A percentile compares a stretch with the other conserved stretches of the same genome.
Conservation (phyloP, 2,329 filamentous ascomycete species). For the Colletotrichum sp. region DNA sequence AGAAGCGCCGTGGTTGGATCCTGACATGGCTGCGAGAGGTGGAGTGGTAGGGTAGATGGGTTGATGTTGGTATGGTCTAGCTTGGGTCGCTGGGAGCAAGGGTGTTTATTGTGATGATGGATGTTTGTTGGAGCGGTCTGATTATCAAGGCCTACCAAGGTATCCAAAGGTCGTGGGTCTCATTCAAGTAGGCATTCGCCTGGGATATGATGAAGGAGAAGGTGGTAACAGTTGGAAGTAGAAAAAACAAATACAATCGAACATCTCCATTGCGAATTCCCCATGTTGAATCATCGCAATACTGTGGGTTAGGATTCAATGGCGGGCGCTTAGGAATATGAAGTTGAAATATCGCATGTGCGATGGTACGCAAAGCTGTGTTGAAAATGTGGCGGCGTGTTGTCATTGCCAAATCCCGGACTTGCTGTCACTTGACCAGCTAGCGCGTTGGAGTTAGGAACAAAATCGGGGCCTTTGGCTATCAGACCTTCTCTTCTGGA, state of each 20-base stretch:
- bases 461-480: neutral
- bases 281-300: neutral
- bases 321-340: neutral
- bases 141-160: neutral
- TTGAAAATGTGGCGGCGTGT: neutral
- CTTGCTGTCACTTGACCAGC: neutral
- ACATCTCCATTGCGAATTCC: neutral
- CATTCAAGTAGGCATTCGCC: neutral
- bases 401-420: too few species aligned
- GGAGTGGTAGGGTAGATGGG: neutral
- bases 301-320: neutral
- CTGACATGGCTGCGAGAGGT: neutral
- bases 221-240: neutral
- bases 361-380: neutral
- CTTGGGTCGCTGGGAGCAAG: neutral
- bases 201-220: too few species aligned
- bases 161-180: neutral
- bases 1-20: neutral
- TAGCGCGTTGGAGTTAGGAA: neutral
- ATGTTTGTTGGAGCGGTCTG: neutral
- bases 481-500: neutral
- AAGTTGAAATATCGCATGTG: neutral
- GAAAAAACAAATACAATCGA: neutral
- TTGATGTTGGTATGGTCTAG: neutral
- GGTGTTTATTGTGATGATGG: neutral